Base-by-base conservation (phyloP, 768 basidiomycete genomes). In the Lactarius quietus region DNA sequence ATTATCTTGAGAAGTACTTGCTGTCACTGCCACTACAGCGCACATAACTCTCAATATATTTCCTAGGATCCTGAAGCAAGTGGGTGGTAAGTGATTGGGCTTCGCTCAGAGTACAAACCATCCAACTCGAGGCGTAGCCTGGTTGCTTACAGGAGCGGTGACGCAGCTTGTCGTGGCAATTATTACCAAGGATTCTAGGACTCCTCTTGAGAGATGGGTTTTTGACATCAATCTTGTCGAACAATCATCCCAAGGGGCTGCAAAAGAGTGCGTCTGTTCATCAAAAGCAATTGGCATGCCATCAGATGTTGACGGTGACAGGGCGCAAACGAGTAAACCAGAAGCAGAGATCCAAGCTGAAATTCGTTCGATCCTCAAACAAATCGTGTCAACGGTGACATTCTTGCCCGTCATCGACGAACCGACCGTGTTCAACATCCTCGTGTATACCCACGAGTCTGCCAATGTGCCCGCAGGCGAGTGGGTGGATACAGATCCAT, bases 341-440 rank as follows among this genome's bases (percentile, higher is more conserved):
- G 91, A 93, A 71, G 77, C 89, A 20, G 93, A 98, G 72, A 96
- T 98, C 55, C 94, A 97, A 76, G 92, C 91, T 36, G 96, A 99
- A 82, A 98, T 99, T 68, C 87, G 97, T 23, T 93, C 93, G 57
- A 98, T 98, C 71, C 85, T 99, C 74, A 97, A 98, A 78, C 97
- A 99, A 75, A 98, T 99, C 72, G 94, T 97, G 45, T 92, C 92
- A 48, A 94, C 92, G 75, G 94, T 96, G 66, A 97, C 97, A 12
- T 98, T 97, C 77, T 81, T 99, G 65, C 97, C 97, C 0, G 90
- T 95, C 68, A 89, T 99, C 61, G 90, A 96, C 70, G 94, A 98
- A 76, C 88, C 92, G 15, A 93, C 90, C 17, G 93, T 98, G 36
- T 99, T 99, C 86, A 98, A 97, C 72, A 95, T 99, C 66, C 83